These are phyloP conservation scores for Colletotrichum sp. DNA, from an alignment of 2,329 filamentous ascomycete genomes.

Conservation along the genomic window DNA sequence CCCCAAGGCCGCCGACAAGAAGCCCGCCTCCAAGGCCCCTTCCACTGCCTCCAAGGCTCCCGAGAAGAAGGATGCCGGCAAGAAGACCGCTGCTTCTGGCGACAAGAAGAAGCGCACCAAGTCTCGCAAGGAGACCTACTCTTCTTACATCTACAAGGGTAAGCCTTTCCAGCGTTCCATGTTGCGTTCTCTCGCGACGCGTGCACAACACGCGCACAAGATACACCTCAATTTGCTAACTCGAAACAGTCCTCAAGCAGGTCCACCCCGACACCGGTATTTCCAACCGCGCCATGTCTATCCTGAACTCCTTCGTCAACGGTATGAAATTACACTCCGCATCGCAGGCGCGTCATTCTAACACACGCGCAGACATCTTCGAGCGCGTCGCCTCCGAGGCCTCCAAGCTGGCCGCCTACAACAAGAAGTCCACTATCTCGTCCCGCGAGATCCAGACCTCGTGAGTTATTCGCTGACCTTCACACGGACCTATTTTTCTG, in stretches of 20 bases:
- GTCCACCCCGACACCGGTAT: conserved; percentile 99
- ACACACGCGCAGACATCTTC: conserved; percentile 79
- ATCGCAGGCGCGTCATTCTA: conserved; percentile 22
- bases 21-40: conserved; percentile 97
- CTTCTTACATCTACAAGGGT: conserved; percentile 99
- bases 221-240: conserved; percentile 30
- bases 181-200: not conserved
- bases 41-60: conserved; percentile 71
- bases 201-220: not conserved
- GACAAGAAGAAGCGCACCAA: conserved; percentile 99
- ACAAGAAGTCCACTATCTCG: conserved; percentile 99
- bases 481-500: conserved; percentile 40
- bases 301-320: conserved; percentile 99
- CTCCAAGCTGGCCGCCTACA: conserved; percentile 98
- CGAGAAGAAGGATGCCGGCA: conserved; percentile 99
- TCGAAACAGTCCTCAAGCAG: conserved; percentile 88
- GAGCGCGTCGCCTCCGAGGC: conserved; percentile 99
- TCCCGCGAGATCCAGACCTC: conserved; percentile 99
- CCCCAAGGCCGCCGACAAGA: conserved; percentile 98
- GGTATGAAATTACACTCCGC: conserved; percentile 53
- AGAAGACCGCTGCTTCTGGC: conserved; percentile 96
- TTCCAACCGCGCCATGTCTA: conserved; percentile 99
- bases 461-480: conserved; percentile 43
- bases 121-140: conserved; percentile 99
- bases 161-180: not conserved